Evolutionary conservation across 768 basidiomycete species (phyloP).

Genomic region (Boletus patriciae): DNA sequence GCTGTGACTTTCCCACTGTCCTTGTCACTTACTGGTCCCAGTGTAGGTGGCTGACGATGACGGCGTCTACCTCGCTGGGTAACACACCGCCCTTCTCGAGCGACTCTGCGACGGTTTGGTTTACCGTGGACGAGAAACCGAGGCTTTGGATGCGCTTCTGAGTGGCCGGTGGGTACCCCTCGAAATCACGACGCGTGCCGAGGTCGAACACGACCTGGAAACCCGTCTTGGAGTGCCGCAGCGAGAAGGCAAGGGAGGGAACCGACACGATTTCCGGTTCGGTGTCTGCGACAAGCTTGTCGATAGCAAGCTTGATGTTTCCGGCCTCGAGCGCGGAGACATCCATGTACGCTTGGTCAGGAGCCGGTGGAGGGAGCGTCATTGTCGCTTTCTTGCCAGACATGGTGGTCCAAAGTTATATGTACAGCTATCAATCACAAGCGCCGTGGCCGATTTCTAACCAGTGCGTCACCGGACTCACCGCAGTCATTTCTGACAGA

Average conservation of each 20-base stretch:
- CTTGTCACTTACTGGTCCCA: slow-evolving; percentile 41
- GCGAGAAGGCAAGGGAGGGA: slow-evolving; percentile 54
- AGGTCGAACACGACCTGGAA: slow-evolving; percentile 54
- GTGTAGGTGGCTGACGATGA: slow-evolving; percentile 54
- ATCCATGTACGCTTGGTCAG: slow-evolving; percentile 49
- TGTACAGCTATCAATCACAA: background rate
- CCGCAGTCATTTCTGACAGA: background rate
- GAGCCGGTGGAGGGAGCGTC: slow-evolving; percentile 11
- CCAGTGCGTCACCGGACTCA: background rate
- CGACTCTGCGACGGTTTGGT: slow-evolving; percentile 47
- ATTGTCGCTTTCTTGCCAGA: slow-evolving; percentile 5
- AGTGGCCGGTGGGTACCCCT: slow-evolving; percentile 39
- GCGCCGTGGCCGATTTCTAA: background rate
- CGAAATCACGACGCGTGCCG: slow-evolving; percentile 50
- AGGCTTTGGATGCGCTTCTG: slow-evolving; percentile 20
- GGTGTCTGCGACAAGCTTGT: slow-evolving; percentile 39
- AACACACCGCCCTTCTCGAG: slow-evolving; percentile 48
- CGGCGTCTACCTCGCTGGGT: slow-evolving; percentile 43
- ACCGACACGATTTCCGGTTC: slow-evolving; percentile 27
- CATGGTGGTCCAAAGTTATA: background rate
- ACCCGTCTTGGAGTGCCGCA: slow-evolving; percentile 45
- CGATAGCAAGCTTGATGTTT: slow-evolving; percentile 39
- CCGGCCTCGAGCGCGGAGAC: slow-evolving; percentile 61
- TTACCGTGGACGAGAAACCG: slow-evolving; percentile 5
- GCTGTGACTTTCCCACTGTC: background rate